Base-by-base conservation (phyloP, 176 grass and related monocot species). In the Tuctoria greenei region DNA sequence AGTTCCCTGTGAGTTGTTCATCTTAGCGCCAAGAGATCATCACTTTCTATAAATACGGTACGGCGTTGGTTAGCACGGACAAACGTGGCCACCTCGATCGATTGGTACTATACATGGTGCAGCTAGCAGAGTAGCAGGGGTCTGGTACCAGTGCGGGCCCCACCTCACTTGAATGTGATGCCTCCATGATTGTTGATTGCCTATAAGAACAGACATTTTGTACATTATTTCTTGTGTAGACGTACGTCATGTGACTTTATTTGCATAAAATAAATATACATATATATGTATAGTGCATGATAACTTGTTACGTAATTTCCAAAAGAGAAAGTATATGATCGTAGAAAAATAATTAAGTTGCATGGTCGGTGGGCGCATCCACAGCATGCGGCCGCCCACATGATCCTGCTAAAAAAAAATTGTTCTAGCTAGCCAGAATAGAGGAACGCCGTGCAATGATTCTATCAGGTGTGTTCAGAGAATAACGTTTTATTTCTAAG, bases 11-110 rank as follows among this genome's bases (percentile, higher is more conserved):
- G 42, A 64, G 74, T 31, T 64, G 5, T 88, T 64, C 41, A 75
- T 40, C 12, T 8, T 46, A 5, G 42, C 15, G 5, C 13, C 69
- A 69, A 67, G 64, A 42, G 76, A 84, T 88, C 58, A 57, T 88
- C 58, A 57, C 31, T 76, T 81, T 76, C 66, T 76, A 43, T 82
- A 31, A n/a, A n/a, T n/a, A n/a, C n/a, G n/a, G 31, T 31, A 87
- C 38, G 34, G 34, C 7, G 13, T 71, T 24, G 38, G 36, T 50
- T 76, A 24, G 57, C 71, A 15, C 23, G 64, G 23, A 76, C 58
- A 31, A 3, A 31, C 31, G 31, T 31, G 31, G 31, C 2, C 31
- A 31, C 31, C 31, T 31, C 31, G 31, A 31, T 31, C 31, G 31
- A 31, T 31, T 3, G 31, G 31, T 31, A 31, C 31, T 2, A 2